These are phyloP conservation scores for Telfairia occidentalis DNA, from an alignment of 331 rosid genomes.

Conservation along the genomic window DNA sequence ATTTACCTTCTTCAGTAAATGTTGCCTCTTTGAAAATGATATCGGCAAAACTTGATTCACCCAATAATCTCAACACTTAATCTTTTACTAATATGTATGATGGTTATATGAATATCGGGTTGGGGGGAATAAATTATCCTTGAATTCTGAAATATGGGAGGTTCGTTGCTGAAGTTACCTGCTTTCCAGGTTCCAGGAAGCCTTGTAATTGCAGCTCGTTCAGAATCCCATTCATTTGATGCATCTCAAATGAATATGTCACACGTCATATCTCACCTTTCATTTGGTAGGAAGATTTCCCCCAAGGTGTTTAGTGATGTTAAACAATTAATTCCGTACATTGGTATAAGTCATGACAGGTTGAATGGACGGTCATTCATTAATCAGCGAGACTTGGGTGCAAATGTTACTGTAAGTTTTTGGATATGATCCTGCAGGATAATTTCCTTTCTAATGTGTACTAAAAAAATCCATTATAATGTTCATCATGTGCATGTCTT, in stretches of 20 bases:
- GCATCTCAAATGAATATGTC: conserved; percentile 81
- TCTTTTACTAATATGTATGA: neutral
- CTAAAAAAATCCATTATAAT: no score
- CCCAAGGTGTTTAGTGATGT: conserved; percentile 51
- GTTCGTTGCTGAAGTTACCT: neutral
- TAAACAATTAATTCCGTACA: conserved; percentile 57
- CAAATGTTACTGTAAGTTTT: conserved; percentile 80
- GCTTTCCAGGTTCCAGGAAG: conserved; percentile 74
- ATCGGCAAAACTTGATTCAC: neutral
- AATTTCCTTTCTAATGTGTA: neutral
- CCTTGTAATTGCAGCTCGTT: conserved; percentile 62
- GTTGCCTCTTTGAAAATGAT: no score
- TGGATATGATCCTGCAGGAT: conserved; percentile 4
- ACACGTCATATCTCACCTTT: conserved; percentile 57
- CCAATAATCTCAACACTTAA: neutral
- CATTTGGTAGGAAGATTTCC: conserved; percentile 60
- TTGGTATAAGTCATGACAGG: conserved; percentile 73
- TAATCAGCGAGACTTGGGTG: conserved; percentile 50
- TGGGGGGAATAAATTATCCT: neutral
- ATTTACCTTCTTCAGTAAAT: no score
- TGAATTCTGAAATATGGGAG: neutral
- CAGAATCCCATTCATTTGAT: conserved; percentile 80
- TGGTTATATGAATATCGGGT: neutral
- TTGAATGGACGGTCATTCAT: conserved; percentile 66
- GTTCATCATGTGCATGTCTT: neutral